These are phyloP conservation scores for Aspergillus sp. DNA, from an alignment of 2,329 filamentous ascomycete genomes.

Conservation along the genomic window DNA sequence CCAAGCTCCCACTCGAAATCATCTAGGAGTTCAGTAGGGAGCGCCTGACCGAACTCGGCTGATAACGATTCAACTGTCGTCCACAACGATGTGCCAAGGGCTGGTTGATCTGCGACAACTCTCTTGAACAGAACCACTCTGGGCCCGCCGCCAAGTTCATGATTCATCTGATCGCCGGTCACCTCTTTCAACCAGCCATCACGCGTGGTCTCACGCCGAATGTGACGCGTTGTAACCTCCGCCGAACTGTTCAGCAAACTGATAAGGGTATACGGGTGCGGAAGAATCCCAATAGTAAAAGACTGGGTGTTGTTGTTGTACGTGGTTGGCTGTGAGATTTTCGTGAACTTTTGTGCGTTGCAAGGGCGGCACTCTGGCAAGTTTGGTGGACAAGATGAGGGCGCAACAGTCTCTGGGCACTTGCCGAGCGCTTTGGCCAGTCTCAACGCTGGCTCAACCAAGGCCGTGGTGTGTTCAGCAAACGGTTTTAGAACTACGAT, in stretches of 20 bases:
- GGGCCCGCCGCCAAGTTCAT: slow-evolving; percentile 60
- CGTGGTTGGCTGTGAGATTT: slow-evolving; percentile 63
- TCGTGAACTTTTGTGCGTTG: slow-evolving; percentile 62
- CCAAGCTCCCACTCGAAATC: slow-evolving; percentile 89
- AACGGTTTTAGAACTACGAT: slow-evolving; percentile 80
- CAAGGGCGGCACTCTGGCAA: slow-evolving; percentile 72
- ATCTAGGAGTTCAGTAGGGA: slow-evolving; percentile 52
- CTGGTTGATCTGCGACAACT: slow-evolving; percentile 69
- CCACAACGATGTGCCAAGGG: slow-evolving; percentile 71
- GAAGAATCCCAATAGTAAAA: slow-evolving; percentile 84
- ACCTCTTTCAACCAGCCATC: slow-evolving; percentile 75
- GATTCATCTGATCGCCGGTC: slow-evolving; percentile 68
- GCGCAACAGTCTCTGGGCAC: slow-evolving; percentile 72
- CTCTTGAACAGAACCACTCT: slow-evolving; percentile 78
- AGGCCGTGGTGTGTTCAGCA: slow-evolving; percentile 69
- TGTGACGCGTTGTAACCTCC: slow-evolving; percentile 61
- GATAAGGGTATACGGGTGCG: slow-evolving; percentile 84
- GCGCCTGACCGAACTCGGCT: slow-evolving; percentile 48
- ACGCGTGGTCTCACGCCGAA: slow-evolving; percentile 67
- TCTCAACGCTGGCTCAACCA: slow-evolving; percentile 68
- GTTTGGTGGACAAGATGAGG: slow-evolving; percentile 82
- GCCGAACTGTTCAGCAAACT: slow-evolving; percentile 63
- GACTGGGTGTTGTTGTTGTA: slow-evolving; percentile 71
- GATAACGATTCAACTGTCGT: slow-evolving; percentile 67
- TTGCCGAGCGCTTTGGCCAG: slow-evolving; percentile 73